phyloP scores from a whole-genome alignment of 2,329 filamentous ascomycete genomes.

The Lachnellula suecica region DNA sequence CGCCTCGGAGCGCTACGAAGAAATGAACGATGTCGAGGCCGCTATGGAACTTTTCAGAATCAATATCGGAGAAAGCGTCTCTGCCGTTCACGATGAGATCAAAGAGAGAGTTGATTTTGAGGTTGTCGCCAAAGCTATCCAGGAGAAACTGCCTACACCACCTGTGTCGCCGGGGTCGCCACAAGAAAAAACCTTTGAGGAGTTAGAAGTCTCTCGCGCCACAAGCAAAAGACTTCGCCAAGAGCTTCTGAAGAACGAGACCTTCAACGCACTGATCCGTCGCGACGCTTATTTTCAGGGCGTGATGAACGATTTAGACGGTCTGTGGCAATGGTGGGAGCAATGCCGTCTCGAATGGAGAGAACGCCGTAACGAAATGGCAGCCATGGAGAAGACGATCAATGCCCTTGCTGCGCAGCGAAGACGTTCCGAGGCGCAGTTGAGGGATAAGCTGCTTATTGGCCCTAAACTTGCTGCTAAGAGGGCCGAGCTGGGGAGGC shows the following conservation, averaged over 20 bases:
- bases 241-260: not conserved
- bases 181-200: not conserved
- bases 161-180: not conserved
- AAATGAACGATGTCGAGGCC: not conserved
- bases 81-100: not conserved
- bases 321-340: not conserved
- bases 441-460: not conserved
- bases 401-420: not conserved
- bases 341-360: not conserved
- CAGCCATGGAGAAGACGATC: not conserved
- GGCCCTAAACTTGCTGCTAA: not conserved
- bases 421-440: not conserved
- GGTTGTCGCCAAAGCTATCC: too few relatives aligned
- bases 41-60: not conserved
- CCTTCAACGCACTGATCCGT: not conserved
- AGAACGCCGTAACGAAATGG: not conserved
- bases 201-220: not conserved
- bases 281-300: not conserved
- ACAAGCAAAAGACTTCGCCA: not conserved
- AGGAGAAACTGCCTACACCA: not conserved
- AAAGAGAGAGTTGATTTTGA: not conserved
- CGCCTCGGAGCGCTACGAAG: not conserved
- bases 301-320: not conserved
- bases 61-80: not conserved
- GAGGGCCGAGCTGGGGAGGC: not conserved